Base-by-base conservation (phyloP, 345 rosid species). In the Brassica rapa region DNA sequence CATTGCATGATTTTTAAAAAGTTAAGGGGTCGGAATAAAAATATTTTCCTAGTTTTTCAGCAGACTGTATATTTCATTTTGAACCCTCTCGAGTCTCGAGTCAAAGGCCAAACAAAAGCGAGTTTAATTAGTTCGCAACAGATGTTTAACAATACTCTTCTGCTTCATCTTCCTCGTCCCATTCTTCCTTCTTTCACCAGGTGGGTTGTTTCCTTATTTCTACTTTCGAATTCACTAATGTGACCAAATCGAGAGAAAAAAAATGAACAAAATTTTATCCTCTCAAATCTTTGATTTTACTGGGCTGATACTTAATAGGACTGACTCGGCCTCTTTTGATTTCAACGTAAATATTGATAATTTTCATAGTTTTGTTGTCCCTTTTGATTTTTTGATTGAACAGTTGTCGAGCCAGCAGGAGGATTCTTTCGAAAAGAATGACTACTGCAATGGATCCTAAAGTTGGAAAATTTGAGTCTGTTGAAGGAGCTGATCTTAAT, bases 401-500 rank as follows among this genome's bases (percentile, higher is more conserved):
- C 68, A 75, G 80, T 57, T 63, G 3, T 68, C 68, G 76, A 49
- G 43, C 56, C 5, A 65, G 76, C 73, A 77, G 90, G 73, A 78
- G 76, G 70, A 70, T 75, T 63, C 21, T 66, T 66, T 55, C 67
- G 5, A 68, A 70, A 29, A 87, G 81, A 73, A 92, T 92, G 93
- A 86, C 84, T 60, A 49, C 68, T 87, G 85, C 11, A 33, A 71
- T 64, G 4, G 83, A 75, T 0, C 80, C 80, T 1, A 80, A 14
- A 65, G 75, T 78, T 74, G 87, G 88, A 1, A 90, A 87, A 74
- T 89, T 93, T 37, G 72, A 88, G 39, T 75, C 90, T 9, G 81
- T 86, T 27, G 90, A 86, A 78, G 89, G 85, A 37, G 77, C 72
- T 41, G n/a, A 82, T 80, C 29, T 81, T 11, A 37, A 30, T 75